Evolutionary conservation across 768 basidiomycete genomes (phyloP).

Genomic region (Boletus edulis): DNA sequence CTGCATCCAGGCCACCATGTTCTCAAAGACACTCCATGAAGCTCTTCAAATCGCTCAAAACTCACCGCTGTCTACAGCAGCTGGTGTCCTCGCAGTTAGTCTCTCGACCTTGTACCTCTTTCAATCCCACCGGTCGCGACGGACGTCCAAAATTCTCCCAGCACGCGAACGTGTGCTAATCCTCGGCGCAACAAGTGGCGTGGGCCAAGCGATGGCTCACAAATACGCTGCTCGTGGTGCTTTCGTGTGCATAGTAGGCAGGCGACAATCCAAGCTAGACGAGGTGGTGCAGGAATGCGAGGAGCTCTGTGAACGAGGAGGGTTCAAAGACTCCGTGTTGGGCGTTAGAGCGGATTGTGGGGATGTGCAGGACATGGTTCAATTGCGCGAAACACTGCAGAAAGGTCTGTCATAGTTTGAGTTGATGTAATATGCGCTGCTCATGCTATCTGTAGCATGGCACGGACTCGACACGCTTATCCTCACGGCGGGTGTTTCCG

Average conservation of each 20-base stretch:
- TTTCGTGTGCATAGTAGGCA: conserved; percentile 68
- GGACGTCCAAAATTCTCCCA: conserved; percentile 38
- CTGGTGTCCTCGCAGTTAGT: conserved; percentile 11
- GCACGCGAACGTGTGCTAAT: conserved; percentile 70
- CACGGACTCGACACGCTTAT: conserved; percentile 78
- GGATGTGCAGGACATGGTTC: conserved; percentile 63
- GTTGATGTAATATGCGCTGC: neutral
- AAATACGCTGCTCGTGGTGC: conserved; percentile 77
- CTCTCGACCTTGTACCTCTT: conserved; percentile 20
- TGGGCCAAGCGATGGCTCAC: conserved; percentile 69
- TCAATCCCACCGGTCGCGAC: conserved; percentile 19
- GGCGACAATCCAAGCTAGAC: conserved; percentile 53
- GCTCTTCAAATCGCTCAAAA: conserved; percentile 1
- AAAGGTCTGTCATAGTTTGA: conserved; percentile 39
- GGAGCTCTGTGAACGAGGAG: conserved; percentile 17
- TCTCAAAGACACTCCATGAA: conserved; percentile 4
- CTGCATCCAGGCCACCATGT: conserved; percentile 1
- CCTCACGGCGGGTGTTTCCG: conserved; percentile 81
- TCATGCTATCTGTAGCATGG: conserved; percentile 55
- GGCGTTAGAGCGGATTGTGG: conserved; percentile 62
- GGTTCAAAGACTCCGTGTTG: conserved; percentile 38
- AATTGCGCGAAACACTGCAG: conserved; percentile 50
- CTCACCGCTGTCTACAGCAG: conserved; percentile 4
- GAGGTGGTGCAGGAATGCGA: conserved; percentile 63
- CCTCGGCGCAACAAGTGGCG: conserved; percentile 81